Percentiles rank a stretch among this genome's conserved stretches.
Evolutionary conservation across 108 stramenopile genomes (phyloP).

Genomic region (Aureococcus anophagefferens): DNA sequence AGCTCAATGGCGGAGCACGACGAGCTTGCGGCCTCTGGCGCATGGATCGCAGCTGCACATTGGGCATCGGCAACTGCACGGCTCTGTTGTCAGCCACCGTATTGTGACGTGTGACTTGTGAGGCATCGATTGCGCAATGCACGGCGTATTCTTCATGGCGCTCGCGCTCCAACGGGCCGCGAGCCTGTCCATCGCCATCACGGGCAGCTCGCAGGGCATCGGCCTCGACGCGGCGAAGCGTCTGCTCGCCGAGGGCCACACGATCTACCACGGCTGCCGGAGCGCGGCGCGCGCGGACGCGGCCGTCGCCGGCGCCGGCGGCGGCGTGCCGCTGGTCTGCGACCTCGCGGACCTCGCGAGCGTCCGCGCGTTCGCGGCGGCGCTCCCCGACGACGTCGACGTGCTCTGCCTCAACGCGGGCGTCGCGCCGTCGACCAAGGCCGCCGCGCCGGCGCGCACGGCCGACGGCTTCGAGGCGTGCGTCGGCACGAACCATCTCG

Average conservation of each 20-base stretch:
- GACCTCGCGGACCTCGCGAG: slow-evolving; percentile 56
- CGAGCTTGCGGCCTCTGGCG: too few species aligned
- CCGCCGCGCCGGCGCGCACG: slow-evolving; percentile 10
- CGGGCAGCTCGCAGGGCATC: slow-evolving; percentile 57
- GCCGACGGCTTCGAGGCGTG: slow-evolving; percentile 42
- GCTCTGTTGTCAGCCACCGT: too few species aligned
- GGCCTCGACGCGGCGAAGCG: slow-evolving; percentile 64
- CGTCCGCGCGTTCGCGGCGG: slow-evolving; percentile 44
- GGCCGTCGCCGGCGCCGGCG: slow-evolving; percentile 23
- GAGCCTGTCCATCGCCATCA: slow-evolving; percentile 28
- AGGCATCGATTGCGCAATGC: too few species aligned
- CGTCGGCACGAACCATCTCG: slow-evolving; percentile 88
- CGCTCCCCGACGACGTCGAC: slow-evolving; percentile 42
- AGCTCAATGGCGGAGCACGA: too few species aligned
- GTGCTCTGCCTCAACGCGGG: slow-evolving; percentile 73
- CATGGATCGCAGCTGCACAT: too few species aligned
- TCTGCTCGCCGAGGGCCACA: slow-evolving; percentile 48
- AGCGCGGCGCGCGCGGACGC: slow-evolving; percentile 22
- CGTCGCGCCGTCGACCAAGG: slow-evolving; percentile 53
- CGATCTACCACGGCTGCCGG: slow-evolving; percentile 50
- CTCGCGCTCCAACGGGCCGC: too few species aligned
- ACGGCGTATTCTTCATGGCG: too few species aligned
- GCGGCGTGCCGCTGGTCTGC: slow-evolving; percentile 62
- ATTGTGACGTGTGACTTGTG: too few species aligned
- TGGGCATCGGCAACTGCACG: too few species aligned